Percentiles rank a stretch among this genome's conserved stretches.
Evolutionary conservation across 2,329 filamentous ascomycete genomes (phyloP).

Genomic region (Chrysosporium queenslandicum): DNA sequence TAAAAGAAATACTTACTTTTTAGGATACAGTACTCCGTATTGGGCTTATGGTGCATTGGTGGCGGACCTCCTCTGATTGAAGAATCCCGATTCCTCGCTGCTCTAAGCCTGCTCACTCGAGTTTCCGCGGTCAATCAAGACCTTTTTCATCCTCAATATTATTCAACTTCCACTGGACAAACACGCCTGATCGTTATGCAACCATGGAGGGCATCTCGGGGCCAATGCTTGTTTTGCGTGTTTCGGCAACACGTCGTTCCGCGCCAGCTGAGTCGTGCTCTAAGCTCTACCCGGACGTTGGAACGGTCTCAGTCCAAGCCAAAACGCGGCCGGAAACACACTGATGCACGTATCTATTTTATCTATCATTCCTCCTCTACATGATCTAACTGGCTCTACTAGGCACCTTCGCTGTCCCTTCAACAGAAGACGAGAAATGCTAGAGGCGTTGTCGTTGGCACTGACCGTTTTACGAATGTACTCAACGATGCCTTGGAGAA

Average conservation of each 20-base stretch:
- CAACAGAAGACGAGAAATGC: conserved; percentile 2
- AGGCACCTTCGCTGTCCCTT: neutral
- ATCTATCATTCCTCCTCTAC: neutral
- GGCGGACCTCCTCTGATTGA: too few species aligned
- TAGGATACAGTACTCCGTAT: too few species aligned
- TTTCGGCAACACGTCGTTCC: conserved; percentile 23
- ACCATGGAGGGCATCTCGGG: conserved; percentile 29
- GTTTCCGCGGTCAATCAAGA: too few species aligned
- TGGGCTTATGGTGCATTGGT: too few species aligned
- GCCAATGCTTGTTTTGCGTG: conserved; percentile 35
- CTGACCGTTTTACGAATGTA: neutral
- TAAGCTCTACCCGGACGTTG: conserved; percentile 26
- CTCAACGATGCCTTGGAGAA: conserved; percentile 24
- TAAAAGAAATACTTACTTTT: too few species aligned
- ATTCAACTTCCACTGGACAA: neutral
- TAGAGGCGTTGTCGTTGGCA: conserved; percentile 12
- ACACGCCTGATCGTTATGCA: conserved; percentile 29
- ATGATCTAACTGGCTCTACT: neutral
- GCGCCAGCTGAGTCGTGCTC: conserved; percentile 24
- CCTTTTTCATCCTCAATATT: neutral
- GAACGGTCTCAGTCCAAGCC: conserved; percentile 19
- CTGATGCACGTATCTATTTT: too few species aligned
- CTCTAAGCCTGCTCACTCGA: too few species aligned
- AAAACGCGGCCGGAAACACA: conserved; percentile 1
- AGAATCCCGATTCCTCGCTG: too few species aligned